Evolutionary conservation across 2,329 filamentous ascomycete genomes (phyloP).

Genomic region (Fusarium dimerum): DNA sequence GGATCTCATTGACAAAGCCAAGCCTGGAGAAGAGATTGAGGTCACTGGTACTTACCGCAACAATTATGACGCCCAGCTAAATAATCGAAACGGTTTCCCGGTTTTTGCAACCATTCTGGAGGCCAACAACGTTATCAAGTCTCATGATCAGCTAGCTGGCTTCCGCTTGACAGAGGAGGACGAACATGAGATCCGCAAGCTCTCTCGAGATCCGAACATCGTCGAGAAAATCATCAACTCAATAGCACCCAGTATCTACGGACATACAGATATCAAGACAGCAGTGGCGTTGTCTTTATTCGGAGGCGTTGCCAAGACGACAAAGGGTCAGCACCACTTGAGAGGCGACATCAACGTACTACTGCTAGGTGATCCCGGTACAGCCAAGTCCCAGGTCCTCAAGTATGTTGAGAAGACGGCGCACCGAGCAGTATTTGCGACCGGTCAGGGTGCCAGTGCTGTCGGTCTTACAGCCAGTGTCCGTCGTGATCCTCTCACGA

Average conservation of each 20-base stretch:
- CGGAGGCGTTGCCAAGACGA: constrained; percentile 89
- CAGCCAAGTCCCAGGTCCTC: constrained; percentile 95
- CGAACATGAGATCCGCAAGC: constrained; percentile 82
- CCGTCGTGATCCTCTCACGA: constrained; percentile 96
- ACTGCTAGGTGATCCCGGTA: constrained; percentile 94
- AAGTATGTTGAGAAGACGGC: constrained; percentile 98
- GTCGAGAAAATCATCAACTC: constrained; percentile 94
- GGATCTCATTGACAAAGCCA: constrained; percentile 94
- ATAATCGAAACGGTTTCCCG: constrained; percentile 98
- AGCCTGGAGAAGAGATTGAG: constrained; percentile 97
- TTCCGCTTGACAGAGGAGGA: constrained; percentile 96
- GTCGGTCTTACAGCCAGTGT: constrained; percentile 97
- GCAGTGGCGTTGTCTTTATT: constrained; percentile 91
- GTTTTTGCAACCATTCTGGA: constrained; percentile 98
- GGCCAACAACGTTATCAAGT: constrained; percentile 95
- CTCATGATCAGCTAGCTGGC: constrained; percentile 94
- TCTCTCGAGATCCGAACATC: constrained; percentile 89
- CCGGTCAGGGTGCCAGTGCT: constrained; percentile 94
- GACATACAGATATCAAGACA: constrained; percentile 97
- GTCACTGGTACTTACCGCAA: constrained; percentile 97
- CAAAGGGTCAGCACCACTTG: constrained; percentile 89
- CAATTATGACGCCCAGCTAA: constrained; percentile 95
- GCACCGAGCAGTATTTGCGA: constrained; percentile 94
- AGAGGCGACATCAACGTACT: constrained; percentile 99
- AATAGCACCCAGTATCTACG: constrained; percentile 94